Base-by-base conservation (phyloP, 768 basidiomycete species). In the Rhizopogon rudus region DNA sequence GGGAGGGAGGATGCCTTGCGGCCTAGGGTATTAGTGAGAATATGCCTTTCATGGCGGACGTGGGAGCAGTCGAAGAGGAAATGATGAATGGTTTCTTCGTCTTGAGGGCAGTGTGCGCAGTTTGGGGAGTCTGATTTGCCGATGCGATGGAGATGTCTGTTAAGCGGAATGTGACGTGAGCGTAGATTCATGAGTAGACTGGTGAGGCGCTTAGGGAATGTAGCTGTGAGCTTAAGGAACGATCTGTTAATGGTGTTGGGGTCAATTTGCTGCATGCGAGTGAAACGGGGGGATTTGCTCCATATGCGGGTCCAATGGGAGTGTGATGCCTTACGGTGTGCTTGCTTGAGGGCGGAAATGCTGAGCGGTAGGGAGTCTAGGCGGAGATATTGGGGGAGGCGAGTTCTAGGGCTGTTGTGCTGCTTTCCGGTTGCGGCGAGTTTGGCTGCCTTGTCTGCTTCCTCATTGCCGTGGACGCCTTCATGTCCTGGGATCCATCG, bases 121-220 rank as follows among this genome's bases (percentile, higher is more conserved):
- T 37, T 31, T 10, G 70, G 65, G 1, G 58, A 59, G 14, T 70
- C 65, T 0, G 46, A 54, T 25, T 57, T 58, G 0, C 53, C 50
- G 6, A 76, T 67, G 5, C 55, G 44, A 48, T 69, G 59, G 1
- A 75, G 67, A 58, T 74, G 61, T n/a, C 62, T 52, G 25, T 66
- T 60, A 0, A 75, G 63, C 1, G 68, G 65, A 8, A 59, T 48
- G 44, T 74, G 73, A 2, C 66, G 68, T 2, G 67, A 67, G 2
- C 65, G 43, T 25, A 76, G 62, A 50, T 74, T 72, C 1, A 62
- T 56, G 0, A 75, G 44, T 5, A 73, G 33, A 41, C 65, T 63
- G 9, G 62, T 55, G 4, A 65, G 49, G 25, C 55, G 54, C 35
- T 61, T 42, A 0, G 55, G 51, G 3, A 69, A 33, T 1, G 35